Evolutionary conservation across 2,329 filamentous ascomycete species (phyloP), one percentile per base, ranked within the genome.

Genomic region (Colletotrichum kahawae): DNA sequence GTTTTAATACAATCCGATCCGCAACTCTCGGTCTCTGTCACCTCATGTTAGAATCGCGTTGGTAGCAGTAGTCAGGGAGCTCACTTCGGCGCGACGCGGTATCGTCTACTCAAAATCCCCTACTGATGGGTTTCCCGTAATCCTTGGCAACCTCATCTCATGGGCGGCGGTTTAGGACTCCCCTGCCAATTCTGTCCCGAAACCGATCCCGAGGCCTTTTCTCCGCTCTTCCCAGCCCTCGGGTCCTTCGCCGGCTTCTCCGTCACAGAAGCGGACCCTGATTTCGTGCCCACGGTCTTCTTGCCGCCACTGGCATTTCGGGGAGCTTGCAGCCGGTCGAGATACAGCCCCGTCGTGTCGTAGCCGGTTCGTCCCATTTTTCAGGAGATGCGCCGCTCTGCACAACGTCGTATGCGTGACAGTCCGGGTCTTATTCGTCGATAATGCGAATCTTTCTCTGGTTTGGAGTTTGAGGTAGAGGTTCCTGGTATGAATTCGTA

Each of bases 351-450:
- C 12, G 74, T 76, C 4, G 56, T 71, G 36, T 76, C 74, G 54
- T 77, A 77, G 8, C 74, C 74, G 57, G 70, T 67, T 27, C 76
- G 74, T 48, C 76, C 76, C 76, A 77, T 77, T 21, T 29, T 51
- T 16, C 4, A 43, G 31, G 43, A 27, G 24, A 21, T 51, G 43
- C 43, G 43, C 43, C 43, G 43, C 43, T 48, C 43, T n/a, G 29
- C 13, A 31, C 13, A 21, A 33, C 29, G 57, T 60, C 33, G 31
- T n/a, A 27, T 56, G 16, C 33, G 29, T n/a, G 4, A 13, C 31
- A 13, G 31, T 21, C 1, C 18, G 18, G 13, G 10, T 4, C 43
- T 48, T 13, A 48, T 48, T 48, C 43, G 43, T n/a, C 43, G 43
- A 48, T 13, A 21, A 4, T 1, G 43, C 10, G 10, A 48, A 21